phyloP scores from a whole-genome alignment of 768 basidiomycete genomes.

The Lentinula detonsa region DNA sequence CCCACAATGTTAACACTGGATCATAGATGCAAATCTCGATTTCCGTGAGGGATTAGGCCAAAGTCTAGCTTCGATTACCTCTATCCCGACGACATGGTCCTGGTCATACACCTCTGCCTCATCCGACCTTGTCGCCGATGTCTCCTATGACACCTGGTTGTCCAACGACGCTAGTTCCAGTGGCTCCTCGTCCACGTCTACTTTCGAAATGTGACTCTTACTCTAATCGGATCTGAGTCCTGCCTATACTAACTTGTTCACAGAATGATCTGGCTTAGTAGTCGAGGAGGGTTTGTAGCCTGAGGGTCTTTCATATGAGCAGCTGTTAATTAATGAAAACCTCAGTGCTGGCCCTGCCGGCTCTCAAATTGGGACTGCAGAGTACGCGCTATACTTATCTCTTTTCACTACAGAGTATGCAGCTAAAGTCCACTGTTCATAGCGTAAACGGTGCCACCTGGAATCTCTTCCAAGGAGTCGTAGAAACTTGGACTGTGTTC shows the following conservation, averaged over 20 bases:
- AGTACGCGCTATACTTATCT: conserved; percentile 9
- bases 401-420: not conserved
- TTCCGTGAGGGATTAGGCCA: conserved; percentile 22
- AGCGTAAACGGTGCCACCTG: conserved; percentile 23
- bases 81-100: conserved; percentile 25
- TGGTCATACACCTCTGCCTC: conserved; percentile 25
- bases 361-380: conserved; percentile 23
- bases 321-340: not conserved
- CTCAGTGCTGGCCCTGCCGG: conserved; percentile 26
- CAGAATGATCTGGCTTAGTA: conserved; percentile 30
- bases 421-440: not conserved
- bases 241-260: not conserved
- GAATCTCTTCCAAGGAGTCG: conserved; percentile 26
- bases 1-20: not conserved
- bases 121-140: conserved; percentile 26
- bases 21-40: conserved; percentile 26
- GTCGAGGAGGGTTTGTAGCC: conserved; percentile 17
- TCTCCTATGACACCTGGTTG: conserved; percentile 30
- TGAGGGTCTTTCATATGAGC: not conserved
- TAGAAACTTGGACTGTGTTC: conserved; percentile 26
- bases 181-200: conserved; percentile 23
- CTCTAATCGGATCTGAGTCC: not conserved
- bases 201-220: conserved; percentile 23
- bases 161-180: conserved; percentile 18
- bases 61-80: conserved; percentile 15